A percentile compares a stretch with the other conserved stretches of the same genome.
Evolutionary conservation across 148 eudicot genomes (phyloP).

Genomic region (Pharnaceum exiguum): DNA sequence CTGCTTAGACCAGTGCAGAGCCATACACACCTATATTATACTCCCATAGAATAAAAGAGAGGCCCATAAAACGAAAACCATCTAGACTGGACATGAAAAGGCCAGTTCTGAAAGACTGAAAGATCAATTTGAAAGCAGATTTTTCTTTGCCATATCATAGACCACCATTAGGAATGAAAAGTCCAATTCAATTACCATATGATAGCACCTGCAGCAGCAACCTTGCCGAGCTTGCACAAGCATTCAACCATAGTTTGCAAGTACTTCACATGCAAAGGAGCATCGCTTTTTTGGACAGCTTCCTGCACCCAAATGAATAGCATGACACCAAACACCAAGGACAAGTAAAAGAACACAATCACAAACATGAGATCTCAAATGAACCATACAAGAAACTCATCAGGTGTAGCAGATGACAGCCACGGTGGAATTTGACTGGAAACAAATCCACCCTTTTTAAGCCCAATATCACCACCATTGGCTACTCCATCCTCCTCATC

Average conservation of each 20-base stretch:
- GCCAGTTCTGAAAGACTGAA: no score
- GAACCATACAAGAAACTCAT: conserved; percentile 88
- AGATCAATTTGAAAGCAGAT: background rate
- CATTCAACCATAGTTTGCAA: conserved; percentile 92
- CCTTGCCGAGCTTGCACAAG: conserved; percentile 95
- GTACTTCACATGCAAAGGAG: conserved; percentile 87
- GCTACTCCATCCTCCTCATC: conserved; percentile 56
- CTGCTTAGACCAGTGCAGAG: no score
- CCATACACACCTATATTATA: no score
- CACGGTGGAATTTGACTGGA: conserved; percentile 78
- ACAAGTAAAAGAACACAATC: conserved; percentile 12
- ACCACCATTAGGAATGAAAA: background rate
- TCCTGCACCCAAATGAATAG: conserved; percentile 52
- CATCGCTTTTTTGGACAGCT: conserved; percentile 84
- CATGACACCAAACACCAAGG: conserved; percentile 15
- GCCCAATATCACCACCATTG: conserved; percentile 61
- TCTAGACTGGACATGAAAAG: no score
- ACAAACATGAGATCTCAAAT: conserved; percentile 12
- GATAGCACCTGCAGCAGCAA: conserved; percentile 97
- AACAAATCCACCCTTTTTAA: conserved; percentile 40
- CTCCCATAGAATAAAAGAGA: no score
- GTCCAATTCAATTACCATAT: conserved; percentile 57
- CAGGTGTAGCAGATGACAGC: conserved; percentile 90
- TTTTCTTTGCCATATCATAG: background rate
- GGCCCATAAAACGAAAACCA: no score